Conservation (phyloP, 2,329 filamentous ascomycete genomes). For the Colletotrichum spinosum region DNA sequence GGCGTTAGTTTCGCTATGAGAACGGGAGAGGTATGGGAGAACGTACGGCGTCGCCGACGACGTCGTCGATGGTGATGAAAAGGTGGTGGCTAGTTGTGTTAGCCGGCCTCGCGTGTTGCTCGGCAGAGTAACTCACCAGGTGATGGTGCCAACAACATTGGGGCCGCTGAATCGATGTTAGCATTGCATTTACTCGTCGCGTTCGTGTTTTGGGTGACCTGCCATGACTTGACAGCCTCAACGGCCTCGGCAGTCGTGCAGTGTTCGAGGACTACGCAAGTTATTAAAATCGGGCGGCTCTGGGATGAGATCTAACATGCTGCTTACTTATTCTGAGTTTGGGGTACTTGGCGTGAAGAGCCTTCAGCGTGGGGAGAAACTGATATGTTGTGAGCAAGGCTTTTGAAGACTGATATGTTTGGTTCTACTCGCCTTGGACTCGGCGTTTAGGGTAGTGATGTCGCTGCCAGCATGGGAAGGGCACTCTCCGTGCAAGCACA, state of each 20-base stretch:
- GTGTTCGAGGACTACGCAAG: slow-evolving; percentile 74
- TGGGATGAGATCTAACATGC: too few relatives aligned
- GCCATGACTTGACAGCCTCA: slow-evolving; percentile 68
- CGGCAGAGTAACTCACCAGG: slow-evolving; percentile 44
- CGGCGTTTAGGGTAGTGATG: slow-evolving; percentile 74
- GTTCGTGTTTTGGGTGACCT: neutral
- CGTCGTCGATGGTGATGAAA: slow-evolving; percentile 81
- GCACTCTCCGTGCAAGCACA: slow-evolving; percentile 95
- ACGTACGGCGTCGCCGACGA: slow-evolving; percentile 63
- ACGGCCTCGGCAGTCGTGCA: slow-evolving; percentile 88
- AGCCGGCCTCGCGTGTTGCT: neutral
- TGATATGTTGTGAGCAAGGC: neutral
- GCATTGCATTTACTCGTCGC: neutral
- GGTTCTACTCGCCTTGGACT: slow-evolving; percentile 58
- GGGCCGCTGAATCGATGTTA: slow-evolving; percentile 72
- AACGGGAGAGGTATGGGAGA: neutral
- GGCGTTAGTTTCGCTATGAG: neutral
- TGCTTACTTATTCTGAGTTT: slow-evolving; percentile 65
- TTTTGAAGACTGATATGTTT: neutral
- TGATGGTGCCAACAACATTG: slow-evolving; percentile 68
- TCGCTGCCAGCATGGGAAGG: slow-evolving; percentile 53
- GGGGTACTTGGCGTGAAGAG: slow-evolving; percentile 81
- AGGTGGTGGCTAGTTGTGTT: slow-evolving; percentile 77
- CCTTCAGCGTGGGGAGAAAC: slow-evolving; percentile 84
- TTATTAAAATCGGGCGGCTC: neutral